Base-by-base conservation (phyloP, 352 stramenopile genomes). In the Blastocystis sp. region DNA sequence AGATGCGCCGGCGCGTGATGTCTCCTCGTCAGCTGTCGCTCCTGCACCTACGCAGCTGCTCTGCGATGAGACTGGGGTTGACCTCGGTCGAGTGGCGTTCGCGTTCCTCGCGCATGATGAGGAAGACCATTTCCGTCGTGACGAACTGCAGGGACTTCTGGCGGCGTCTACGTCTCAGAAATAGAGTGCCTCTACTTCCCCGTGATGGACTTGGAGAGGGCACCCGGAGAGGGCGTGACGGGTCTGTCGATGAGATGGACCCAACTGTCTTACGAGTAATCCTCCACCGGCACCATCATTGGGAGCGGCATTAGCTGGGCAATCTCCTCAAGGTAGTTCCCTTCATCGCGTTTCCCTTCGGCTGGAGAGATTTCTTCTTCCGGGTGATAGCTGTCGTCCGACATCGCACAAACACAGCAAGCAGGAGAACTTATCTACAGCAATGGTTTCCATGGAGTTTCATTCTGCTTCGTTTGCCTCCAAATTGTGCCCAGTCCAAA, bases 81-180 rank as follows among this genome's bases (percentile, higher is more conserved):
- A 84, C 52, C 11, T 28, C 66, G 11, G 74, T 63, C 34, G 74
- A 57, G 34, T 43, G 34, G 45, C n/a, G 34, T 4, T 69, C 14
- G 7, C 34, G 14, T 28, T 84, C 45, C 19, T 69, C 52, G 57
- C 60, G 28, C 54, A 84, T 62, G 9, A 68, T 84, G 34, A 84
- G 65, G 24, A 84, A 38, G 10, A 84, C 38, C n/a, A 84, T 57
- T 17, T 84, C 74, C 14, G 74, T 84, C 14, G 74, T 84, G 48
- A 84, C 66, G 74, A 84, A 84, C 74, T 84, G 74, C 4, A 84
- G 74, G 3, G 74, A 84, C 24, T 84, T 84, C n/a, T 84, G 74
- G 19, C 74, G 48, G 21, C 74, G 74, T 84, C 74, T 84, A 68
- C 10, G n/a, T 34, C 9, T 28, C 57, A 57, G 28, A 17, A 1